Percentiles rank a stretch among this genome's conserved stretches.
Conservation (phyloP, 2,329 filamentous ascomycete species). For the Didymosphaeria variabile region DNA sequence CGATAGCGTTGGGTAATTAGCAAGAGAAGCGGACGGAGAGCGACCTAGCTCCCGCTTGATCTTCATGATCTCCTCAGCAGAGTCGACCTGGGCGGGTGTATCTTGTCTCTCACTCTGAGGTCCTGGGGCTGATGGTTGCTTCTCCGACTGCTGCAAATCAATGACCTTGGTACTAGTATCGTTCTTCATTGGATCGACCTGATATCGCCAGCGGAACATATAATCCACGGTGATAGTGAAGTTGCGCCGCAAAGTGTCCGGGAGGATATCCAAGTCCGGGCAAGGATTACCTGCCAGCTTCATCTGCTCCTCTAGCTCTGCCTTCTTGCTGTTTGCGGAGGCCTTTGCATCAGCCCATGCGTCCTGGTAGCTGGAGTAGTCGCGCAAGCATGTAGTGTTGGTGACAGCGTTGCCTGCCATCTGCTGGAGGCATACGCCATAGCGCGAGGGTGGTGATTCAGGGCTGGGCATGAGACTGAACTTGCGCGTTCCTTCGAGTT, state of each 20-base stretch:
- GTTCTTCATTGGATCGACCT: background rate
- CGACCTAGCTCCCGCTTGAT: background rate
- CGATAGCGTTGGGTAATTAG: background rate
- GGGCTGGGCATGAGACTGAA: too few species aligned
- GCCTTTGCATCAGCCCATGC: background rate
- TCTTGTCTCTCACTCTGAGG: background rate
- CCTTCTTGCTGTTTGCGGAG: background rate
- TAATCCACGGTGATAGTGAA: background rate
- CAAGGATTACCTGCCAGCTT: background rate
- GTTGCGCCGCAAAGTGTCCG: background rate
- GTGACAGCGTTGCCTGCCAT: too few species aligned
- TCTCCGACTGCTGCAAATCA: background rate
- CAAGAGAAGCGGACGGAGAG: background rate
- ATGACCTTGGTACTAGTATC: background rate
- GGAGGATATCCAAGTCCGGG: background rate
- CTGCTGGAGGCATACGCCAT: background rate
- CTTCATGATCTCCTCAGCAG: background rate
- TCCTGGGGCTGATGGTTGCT: background rate
- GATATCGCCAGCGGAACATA: background rate
- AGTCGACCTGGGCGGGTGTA: background rate
- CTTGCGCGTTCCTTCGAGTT: too few species aligned
- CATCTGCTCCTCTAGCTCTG: background rate
- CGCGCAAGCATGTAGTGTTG: background rate
- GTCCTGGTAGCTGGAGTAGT: background rate
- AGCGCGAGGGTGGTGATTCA: background rate